Evolutionary conservation across 768 basidiomycete genomes (phyloP), one percentile per base, ranked within the genome.

Genomic region (Gautieria morchelliformis): DNA sequence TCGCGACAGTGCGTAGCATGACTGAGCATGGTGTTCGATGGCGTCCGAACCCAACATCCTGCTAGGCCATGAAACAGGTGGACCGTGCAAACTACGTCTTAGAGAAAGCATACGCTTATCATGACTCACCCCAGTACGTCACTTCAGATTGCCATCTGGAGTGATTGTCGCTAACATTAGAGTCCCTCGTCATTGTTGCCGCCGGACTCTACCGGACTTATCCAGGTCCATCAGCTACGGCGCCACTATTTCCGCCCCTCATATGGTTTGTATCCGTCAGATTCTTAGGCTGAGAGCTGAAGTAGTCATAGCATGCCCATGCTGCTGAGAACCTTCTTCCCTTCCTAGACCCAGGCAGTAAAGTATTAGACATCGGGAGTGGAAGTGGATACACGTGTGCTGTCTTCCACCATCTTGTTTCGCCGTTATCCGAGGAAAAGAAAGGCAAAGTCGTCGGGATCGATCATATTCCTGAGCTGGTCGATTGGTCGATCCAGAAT

Each of bases 211-310:
- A 27, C 27, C 27, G 27, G 27, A 27, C 27, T 27, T 27, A 27
- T 27, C 37, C 63, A 89, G 88, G 67, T 59, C 75, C 17, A 93
- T 93, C 52, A 87, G 89, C 2, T 79, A 87, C 64, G 85, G 83
- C 12, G 94, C 93, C 14, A 99, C 95, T 0, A 97, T 99, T 60
- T 91, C 88, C 40, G 95, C 95, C 0, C 95, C 95, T 1, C 95
- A 99, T 67, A 98, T 98, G 94, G 88, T 86, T 53, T 22, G 41
- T 5, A 39, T 9, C n/a, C 48, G 8, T 1, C 19, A 2, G 17
- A 37, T n/a, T 35, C 35, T 19, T 32, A 4, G 12, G 8, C 24
- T 22, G 24, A 14, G 7, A 27, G 15, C 22, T 40, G 40, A 30
- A 30, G 30, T 32, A 17, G 15, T 22, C 27, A 5, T 59, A 88